Evolutionary conservation across 2,329 filamentous ascomycete genomes (phyloP), one percentile per base, ranked within the genome.

Genomic region (Stemphylium beticola): DNA sequence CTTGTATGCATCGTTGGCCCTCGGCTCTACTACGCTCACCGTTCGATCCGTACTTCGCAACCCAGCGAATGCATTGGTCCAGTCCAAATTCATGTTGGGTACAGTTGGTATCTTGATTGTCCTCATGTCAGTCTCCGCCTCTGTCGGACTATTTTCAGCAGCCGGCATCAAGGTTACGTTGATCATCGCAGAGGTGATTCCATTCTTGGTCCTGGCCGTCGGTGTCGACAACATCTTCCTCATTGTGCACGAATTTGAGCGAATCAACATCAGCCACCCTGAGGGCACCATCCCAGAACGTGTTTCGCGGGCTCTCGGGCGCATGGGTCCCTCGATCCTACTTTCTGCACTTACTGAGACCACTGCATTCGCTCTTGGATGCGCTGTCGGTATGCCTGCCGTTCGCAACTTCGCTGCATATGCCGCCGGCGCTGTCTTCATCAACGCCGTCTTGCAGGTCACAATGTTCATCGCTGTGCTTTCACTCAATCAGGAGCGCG

Each of bases 221-320:
- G 95, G 95, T 40, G 96, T 99, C 2, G 95, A 99, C 82, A 99
- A 99, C 71, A 98, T 99, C 67, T 99, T 99, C 78, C 81, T 99
- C 51, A 96, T 99, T 55, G 95, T 99, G 0, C 95, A 99, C 76
- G 95, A 99, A 76, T 96, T 99, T 55, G 95, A 99, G 73, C 85
- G 95, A 26, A 90, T 97, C 72, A 99, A 99, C 68, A 79, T 92
- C 64, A 96, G 89, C 74, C 90, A 96, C 68, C 92, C 93, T 0
- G 93, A 98, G 68, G 89, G 93, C 59, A 84, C 89, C 74, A 88
- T 99, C 2, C 90, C 96, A 64, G 87, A 93, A 68, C 86, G 95
- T 22, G 87, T 98, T 50, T 89, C 92, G 5, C 88, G 90, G 68
- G 91, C 95, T 2, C 81, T 98, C n/a, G 93, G 95, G 18, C 87